Percentiles rank a stretch among this genome's conserved stretches.
Evolutionary conservation across 208 protist species (phyloP).

Genomic region (Wallacemonas rigidus): DNA sequence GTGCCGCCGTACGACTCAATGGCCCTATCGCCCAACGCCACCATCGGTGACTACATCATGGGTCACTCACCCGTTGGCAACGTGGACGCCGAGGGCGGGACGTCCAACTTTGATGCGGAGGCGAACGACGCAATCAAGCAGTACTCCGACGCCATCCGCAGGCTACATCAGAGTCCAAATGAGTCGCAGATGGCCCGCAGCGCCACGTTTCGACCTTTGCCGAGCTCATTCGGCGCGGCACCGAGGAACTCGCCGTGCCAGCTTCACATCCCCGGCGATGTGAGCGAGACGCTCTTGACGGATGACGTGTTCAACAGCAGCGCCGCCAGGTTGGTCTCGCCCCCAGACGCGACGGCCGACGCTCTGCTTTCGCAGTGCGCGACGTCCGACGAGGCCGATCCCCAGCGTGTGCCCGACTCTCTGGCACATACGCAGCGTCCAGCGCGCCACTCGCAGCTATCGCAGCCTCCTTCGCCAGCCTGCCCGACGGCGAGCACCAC

Average conservation of each 20-base stretch:
- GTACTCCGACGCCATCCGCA: conserved; percentile 13
- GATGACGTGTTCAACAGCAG: conserved; percentile 3
- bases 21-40: not conserved
- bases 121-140: conserved; percentile 10
- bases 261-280: conserved; percentile 5
- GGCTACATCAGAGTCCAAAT: conserved; percentile 3
- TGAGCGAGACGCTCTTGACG: not conserved
- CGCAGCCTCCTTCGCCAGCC: not conserved
- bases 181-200: not conserved
- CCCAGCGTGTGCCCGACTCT: not conserved
- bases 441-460: not conserved
- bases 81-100: not conserved
- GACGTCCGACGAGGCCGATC: not conserved
- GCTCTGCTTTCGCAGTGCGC: not conserved
- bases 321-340: not conserved
- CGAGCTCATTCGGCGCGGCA: conserved; percentile 6
- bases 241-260: conserved; percentile 10
- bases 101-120: conserved; percentile 2
- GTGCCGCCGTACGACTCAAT: conserved; percentile 11
- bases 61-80: conserved; percentile 11
- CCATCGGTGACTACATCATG: conserved; percentile 16
- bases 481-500: not conserved
- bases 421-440: conserved; percentile 11
- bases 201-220: conserved; percentile 1
- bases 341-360: not conserved